Base-by-base conservation (phyloP, 2,329 filamentous ascomycete species). In the Fusarium miscanthi region DNA sequence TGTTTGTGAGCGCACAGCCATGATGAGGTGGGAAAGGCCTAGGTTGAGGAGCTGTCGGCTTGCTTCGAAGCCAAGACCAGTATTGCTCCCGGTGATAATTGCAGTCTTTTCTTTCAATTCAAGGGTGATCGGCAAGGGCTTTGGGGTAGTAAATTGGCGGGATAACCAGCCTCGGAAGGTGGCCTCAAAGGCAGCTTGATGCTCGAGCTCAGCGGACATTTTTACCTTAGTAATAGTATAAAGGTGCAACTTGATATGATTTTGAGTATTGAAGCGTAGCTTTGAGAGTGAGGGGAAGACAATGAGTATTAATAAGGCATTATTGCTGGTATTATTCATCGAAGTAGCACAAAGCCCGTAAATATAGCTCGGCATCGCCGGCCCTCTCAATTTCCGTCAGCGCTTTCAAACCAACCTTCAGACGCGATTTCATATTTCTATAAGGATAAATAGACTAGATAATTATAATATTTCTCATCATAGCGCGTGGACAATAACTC, bases 371-470 rank as follows among this genome's bases (percentile, higher is more conserved):
- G 16, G 30, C 5, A 8, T 49, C 21, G 4, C 10, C 3, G 10
- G 30, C 16, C 14, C 13, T 49, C 21, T 33, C 4, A 12, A 12
- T 21, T 30, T 0, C 5, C 4, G 12, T 9, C 13, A 30, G 3
- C 9, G 6, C 6, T 3, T 27, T 21, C 7, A 8, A n/a, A 13
- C 3, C 5, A 4, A 6, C 16, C 4, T 9, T 3, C 0, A 9
- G 8, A 0, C 5, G 2, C 5, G 7, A 9, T 4, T 5, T 3
- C 11, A 9, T 25, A 8, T 2, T 10, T 12, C 10, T 12, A 2
- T 3, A 17, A 2, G 2, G 0, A 2, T 25, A 8, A 8, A 30
- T 7, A 30, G 6, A 30, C 8, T 30, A 30, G 27, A 30, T 30
- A 8, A 30, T 30, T 7, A 30, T 30, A 30, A 8, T 8, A 30